Evolutionary conservation across 441 rosid genomes (phyloP), one percentile per base, ranked within the genome.

Genomic region (Pelargonium fulgidum): DNA sequence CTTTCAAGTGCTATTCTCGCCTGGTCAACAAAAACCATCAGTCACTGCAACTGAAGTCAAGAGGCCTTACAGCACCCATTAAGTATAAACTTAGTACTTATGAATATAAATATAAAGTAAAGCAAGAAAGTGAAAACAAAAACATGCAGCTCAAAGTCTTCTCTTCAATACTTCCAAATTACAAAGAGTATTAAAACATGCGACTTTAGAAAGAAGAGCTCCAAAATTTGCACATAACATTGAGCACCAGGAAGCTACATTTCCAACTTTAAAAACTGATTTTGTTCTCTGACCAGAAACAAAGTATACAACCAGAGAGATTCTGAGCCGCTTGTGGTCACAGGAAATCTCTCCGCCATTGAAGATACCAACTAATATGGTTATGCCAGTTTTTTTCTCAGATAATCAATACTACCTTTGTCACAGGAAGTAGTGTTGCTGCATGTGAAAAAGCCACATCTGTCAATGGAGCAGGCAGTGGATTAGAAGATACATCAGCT

Each of bases 381-480:
- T 36, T 36, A 36, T 36, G 5, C 6, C 8, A 36, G 41, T 20
- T 59, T 19, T 56, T 17, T 20, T 59, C 64, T 59, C 63, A 20
- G 33, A 59, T 29, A 7, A 17, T 45, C 47, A 22, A 26, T 0
- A 73, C 66, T 79, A 94, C 99, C 95, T 89, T 95, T 22, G 99
- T 92, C 59, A 95, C 90, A 13, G 98, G 98, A 80, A 95, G 97
- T 67, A 95, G 81, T 12, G 99, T 87, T 72, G 99, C 95, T 71
- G 99, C 98, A 82, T 95, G 98, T 70, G 97, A 92, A 81, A 92
- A 95, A 24, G 99, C 93, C 47, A 95, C 98, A 72, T 92, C 99
- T 8, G 99, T 95, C 47, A 95, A 79, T 20, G 98, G 86, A 75
- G 95, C 91, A 76, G 99, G 99, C 54, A 95, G 72, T 3, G 98